Evolutionary conservation across 2,329 filamentous ascomycete species (phyloP), one percentile per base, ranked within the genome.

Genomic region (Sclerotinia nivalis): DNA sequence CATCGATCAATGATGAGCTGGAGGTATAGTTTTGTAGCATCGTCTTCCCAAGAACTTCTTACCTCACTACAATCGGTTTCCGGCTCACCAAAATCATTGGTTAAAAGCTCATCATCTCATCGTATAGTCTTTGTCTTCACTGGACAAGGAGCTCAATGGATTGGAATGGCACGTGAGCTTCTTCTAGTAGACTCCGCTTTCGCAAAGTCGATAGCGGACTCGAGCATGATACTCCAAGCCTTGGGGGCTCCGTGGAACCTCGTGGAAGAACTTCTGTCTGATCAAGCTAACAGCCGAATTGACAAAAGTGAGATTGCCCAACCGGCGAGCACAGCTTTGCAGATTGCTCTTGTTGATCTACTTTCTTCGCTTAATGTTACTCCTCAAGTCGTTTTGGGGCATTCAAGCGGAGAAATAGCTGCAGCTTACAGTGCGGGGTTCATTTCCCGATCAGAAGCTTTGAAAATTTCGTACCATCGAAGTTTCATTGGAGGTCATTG

Each of bases 381-480:
- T 10, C 72, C 76, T 10, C 34, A 47, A 7, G 73, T 70, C 9
- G 77, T 79, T 2, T 68, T 75, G 1, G 76, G 78, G 12, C 78
- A 80, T 66, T 79, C 76, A 0, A 74, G 71, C 28, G 78, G 79
- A 1, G 78, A 80, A 58, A 78, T 80, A 67, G 78, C 76, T 7
- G 84, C 83, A 4, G 83, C 54, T 71, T 81, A 79, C 61, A 72
- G 76, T 7, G 68, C 70, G 4, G 75, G 76, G 7, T 73, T 73
- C 10, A 25, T 81, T 8, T 72, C 62, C 10, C 22, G 61, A 9
- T 43, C 70, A 45, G 66, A 61, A 2, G 73, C 73, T n/a, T 70
- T 72, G 66, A 69, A 69, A n/a, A 71, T 76, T 22, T 71, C 75
- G 1, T 77, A 74, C 54, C 73, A 73, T 50, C 59, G 76, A 47